phyloP scores from a whole-genome alignment of 192 early-diverging fungal species.

The Phlyctochytrium bullatum region DNA sequence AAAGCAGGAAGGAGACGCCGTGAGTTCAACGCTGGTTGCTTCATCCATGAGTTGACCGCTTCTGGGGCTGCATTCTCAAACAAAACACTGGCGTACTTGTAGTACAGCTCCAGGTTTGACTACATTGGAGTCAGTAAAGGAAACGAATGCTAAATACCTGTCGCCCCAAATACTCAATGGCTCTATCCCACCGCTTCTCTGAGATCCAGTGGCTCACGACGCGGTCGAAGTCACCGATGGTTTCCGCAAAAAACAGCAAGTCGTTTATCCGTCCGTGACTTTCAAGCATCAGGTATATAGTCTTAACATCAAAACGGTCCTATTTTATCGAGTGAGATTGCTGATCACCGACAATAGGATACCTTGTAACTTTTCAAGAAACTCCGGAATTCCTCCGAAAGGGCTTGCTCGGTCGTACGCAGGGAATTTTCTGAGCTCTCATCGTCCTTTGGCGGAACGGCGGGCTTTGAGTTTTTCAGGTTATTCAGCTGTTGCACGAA shows the following conservation, averaged over 20 bases:
- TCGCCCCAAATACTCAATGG: conserved; percentile 73
- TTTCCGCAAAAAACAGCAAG: conserved; percentile 75
- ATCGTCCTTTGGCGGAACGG: no score
- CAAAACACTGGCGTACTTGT: conserved; percentile 82
- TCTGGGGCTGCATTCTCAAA: conserved; percentile 84
- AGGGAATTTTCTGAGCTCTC: no score
- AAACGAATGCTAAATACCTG: conserved; percentile 50
- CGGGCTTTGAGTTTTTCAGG: conserved; percentile 7
- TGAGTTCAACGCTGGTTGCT: conserved; percentile 77
- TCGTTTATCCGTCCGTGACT: conserved; percentile 84
- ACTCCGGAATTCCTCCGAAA: conserved; percentile 56
- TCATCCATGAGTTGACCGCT: conserved; percentile 83
- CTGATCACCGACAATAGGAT: conserved; percentile 8
- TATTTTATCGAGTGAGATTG: conserved; percentile 8
- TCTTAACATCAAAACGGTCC: conserved; percentile 45
- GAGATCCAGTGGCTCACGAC: conserved; percentile 83
- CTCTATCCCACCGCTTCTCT: conserved; percentile 71
- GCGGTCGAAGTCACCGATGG: conserved; percentile 83
- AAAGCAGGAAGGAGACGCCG: conserved; percentile 85
- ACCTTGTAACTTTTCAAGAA: conserved; percentile 74
- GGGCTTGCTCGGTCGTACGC: no score
- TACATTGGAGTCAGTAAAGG: conserved; percentile 22
- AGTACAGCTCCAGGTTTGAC: conserved; percentile 76
- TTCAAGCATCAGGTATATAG: conserved; percentile 76
- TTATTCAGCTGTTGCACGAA: conserved; percentile 76